Percentiles rank a stretch among this genome's conserved stretches.
phyloP scores from a whole-genome alignment of 106 monocot species.

The Ottelia alismoides region DNA sequence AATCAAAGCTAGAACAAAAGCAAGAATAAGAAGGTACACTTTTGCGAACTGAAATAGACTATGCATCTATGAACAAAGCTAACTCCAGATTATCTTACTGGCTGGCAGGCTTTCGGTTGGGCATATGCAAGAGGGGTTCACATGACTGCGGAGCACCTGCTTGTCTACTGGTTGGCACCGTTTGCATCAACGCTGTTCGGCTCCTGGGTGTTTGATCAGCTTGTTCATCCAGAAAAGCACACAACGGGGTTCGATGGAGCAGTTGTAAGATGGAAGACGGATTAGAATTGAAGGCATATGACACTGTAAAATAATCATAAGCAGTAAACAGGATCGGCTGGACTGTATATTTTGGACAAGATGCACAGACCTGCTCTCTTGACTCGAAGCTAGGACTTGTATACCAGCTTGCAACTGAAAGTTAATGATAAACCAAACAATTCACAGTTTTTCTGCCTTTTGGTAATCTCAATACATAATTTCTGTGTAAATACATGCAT shows the following conservation, averaged over 20 bases:
- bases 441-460: too few relatives aligned
- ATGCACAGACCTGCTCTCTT: too few relatives aligned
- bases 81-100: background rate
- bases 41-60: background rate
- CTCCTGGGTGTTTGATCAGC: background rate
- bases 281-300: too few relatives aligned
- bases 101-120: conserved; percentile 6
- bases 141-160: conserved; percentile 1
- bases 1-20: background rate
- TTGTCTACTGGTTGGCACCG: conserved; percentile 7
- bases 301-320: too few relatives aligned
- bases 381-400: too few relatives aligned
- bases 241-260: too few relatives aligned
- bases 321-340: too few relatives aligned
- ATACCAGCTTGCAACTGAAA: too few relatives aligned
- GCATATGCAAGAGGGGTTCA: conserved; percentile 2
- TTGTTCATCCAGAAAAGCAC: background rate
- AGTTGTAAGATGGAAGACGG: background rate
- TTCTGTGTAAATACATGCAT: too few relatives aligned
- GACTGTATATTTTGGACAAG: too few relatives aligned
- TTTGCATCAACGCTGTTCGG: conserved; percentile 1
- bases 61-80: background rate
- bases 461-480: too few relatives aligned
- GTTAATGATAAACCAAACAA: too few relatives aligned
- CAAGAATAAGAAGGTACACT: background rate